Evolutionary conservation across 805 yeast genomes (phyloP).

Genomic region (Phaffomyces opuntiae): DNA sequence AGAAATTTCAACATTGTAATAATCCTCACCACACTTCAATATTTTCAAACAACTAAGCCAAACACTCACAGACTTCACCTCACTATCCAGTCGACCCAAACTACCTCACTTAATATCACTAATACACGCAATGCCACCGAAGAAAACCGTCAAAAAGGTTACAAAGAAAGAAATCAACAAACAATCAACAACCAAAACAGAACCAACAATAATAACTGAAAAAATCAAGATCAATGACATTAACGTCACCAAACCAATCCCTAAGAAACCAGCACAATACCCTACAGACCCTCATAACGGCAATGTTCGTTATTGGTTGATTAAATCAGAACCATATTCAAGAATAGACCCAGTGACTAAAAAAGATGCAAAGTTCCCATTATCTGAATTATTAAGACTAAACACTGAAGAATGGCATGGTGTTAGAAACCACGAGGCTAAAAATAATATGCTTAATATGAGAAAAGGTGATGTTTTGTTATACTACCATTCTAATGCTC

Average conservation of each 20-base stretch:
- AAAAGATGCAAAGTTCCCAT: constrained; percentile 41
- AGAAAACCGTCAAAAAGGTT: background rate
- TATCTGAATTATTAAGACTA: constrained; percentile 34
- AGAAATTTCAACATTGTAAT: no score
- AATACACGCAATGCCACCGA: background rate
- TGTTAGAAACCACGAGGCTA: constrained; percentile 51
- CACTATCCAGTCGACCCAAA: no score
- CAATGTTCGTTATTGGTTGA: constrained; percentile 40
- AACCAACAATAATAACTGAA: background rate
- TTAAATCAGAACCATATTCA: constrained; percentile 48
- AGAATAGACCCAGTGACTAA: constrained; percentile 42
- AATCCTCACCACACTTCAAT: no score
- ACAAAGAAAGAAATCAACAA: background rate
- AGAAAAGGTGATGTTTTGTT: constrained; percentile 37
- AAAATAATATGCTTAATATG: constrained; percentile 45
- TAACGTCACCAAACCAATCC: constrained; percentile 18
- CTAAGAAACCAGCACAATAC: constrained; percentile 29
- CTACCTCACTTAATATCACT: no score
- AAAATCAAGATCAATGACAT: background rate
- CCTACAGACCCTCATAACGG: constrained; percentile 20
- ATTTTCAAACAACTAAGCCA: no score
- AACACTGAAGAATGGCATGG: constrained; percentile 50
- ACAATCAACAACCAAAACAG: background rate
- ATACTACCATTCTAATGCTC: constrained; percentile 52
- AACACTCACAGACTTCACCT: no score